Percentiles rank a stretch among this genome's conserved stretches.
phyloP scores from a whole-genome alignment of 495 filamentous ascomycete species.

The Bryoglossum gracile region DNA sequence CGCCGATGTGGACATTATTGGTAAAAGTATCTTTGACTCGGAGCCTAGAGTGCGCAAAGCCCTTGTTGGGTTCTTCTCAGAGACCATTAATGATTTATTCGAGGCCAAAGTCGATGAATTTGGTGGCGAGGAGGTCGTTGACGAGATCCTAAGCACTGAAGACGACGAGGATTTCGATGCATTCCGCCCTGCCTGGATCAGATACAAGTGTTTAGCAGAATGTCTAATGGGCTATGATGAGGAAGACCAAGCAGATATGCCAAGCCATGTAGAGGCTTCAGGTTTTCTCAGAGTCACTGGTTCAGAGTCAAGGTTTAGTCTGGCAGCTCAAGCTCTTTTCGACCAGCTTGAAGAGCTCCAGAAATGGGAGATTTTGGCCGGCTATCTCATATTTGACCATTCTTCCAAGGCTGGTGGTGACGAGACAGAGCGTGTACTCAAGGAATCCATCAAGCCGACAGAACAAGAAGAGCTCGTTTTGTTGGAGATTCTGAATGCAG shows the following conservation, averaged over 20 bases:
- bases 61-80: slow-evolving; percentile 81
- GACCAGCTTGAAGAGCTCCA: slow-evolving; percentile 69
- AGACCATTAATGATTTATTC: slow-evolving; percentile 74
- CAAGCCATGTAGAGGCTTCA: slow-evolving; percentile 26
- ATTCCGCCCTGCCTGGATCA: slow-evolving; percentile 77
- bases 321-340: slow-evolving; percentile 79
- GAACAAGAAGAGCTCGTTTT: slow-evolving; percentile 78
- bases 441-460: slow-evolving; percentile 14
- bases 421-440: slow-evolving; percentile 15
- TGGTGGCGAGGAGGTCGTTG: slow-evolving; percentile 68
- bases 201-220: slow-evolving; percentile 82
- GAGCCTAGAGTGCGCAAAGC: slow-evolving; percentile 79
- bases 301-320: slow-evolving; percentile 71
- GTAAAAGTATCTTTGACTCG: slow-evolving; percentile 77
- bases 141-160: slow-evolving; percentile 52
- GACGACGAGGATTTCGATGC: slow-evolving; percentile 64
- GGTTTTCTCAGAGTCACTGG: slow-evolving; percentile 46
- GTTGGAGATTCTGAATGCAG: slow-evolving; percentile 75
- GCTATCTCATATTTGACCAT: slow-evolving; percentile 89
- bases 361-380: slow-evolving; percentile 82
- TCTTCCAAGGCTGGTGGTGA: slow-evolving; percentile 35
- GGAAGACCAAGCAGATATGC: slow-evolving; percentile 36
- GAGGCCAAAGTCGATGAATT: slow-evolving; percentile 77
- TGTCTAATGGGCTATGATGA: slow-evolving; percentile 72
- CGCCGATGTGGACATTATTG: slow-evolving; percentile 78